Evolutionary conservation across 140 eudicot genomes (phyloP).

Genomic region (Oenanthe javanica): DNA sequence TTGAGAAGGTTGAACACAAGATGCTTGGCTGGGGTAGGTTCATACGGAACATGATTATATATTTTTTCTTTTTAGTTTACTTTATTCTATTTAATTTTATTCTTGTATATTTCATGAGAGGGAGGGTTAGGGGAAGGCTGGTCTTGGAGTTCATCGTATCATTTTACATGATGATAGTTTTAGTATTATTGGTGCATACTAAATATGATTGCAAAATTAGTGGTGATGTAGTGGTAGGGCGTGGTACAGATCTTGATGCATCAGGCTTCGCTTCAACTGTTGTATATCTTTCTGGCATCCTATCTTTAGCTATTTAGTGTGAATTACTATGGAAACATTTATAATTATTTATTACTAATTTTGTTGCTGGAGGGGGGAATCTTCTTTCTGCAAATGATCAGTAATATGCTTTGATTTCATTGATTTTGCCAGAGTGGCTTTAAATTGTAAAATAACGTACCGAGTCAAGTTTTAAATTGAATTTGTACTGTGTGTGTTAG

Average conservation of each 20-base stretch:
- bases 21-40: slow-evolving; percentile 99
- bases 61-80: background rate
- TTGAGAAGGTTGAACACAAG: slow-evolving; percentile 82
- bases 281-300: background rate
- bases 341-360: background rate
- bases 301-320: background rate
- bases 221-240: background rate
- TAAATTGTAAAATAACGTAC: background rate
- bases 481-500: background rate
- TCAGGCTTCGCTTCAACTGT: background rate
- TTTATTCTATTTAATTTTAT: background rate
- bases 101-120: background rate
- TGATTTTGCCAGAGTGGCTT: background rate
- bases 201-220: background rate
- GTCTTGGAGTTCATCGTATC: no score
- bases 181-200: background rate
- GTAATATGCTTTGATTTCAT: background rate
- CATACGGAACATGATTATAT: background rate
- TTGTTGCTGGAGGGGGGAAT: background rate
- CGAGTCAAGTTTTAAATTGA: background rate
- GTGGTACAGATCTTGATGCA: background rate
- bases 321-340: background rate
- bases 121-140: background rate
- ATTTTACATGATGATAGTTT: no score
- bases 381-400: background rate